Percentiles rank a stretch among this genome's conserved stretches.
Conservation (phyloP, 169 alveolate genomes). For the Plasmodium ovale region DNA sequence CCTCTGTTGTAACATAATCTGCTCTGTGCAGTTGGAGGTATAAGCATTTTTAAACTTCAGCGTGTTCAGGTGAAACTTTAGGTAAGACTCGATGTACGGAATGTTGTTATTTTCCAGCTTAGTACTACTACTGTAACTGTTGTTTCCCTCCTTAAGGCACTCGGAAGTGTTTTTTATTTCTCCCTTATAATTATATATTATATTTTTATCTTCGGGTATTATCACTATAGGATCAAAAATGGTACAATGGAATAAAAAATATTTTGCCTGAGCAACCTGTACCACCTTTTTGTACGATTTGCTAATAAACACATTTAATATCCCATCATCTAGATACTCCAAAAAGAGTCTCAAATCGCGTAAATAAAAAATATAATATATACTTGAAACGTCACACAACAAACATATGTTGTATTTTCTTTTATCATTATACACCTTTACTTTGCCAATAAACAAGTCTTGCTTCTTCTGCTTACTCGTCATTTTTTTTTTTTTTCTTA, state of each 20-base stretch:
- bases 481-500: conserved; percentile 49
- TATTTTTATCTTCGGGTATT: conserved; percentile 77
- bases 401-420: conserved; percentile 77
- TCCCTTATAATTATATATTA: conserved; percentile 73
- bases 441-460: conserved; percentile 62
- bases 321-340: conserved; percentile 89
- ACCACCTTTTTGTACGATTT: conserved; percentile 88
- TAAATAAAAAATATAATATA: conserved; percentile 84
- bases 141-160: not conserved
- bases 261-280: conserved; percentile 84
- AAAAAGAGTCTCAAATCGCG: conserved; percentile 84
- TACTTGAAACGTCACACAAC: conserved; percentile 79
- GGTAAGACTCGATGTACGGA: conserved; percentile 73
- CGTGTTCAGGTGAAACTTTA: conserved; percentile 48
- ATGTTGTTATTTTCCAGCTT: conserved; percentile 17
- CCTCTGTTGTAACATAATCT: conserved; percentile 19
- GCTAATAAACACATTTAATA: conserved; percentile 87
- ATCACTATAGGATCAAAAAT: conserved; percentile 65
- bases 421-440: conserved; percentile 67
- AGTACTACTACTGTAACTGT: not conserved
- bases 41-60: conserved; percentile 65
- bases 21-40: conserved; percentile 28
- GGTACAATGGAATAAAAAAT: conserved; percentile 61
- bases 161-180: conserved; percentile 33
- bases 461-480: conserved; percentile 17